Evolutionary conservation across 2,329 filamentous ascomycete species (phyloP).

Genomic region (Colletotrichum zoysiae): DNA sequence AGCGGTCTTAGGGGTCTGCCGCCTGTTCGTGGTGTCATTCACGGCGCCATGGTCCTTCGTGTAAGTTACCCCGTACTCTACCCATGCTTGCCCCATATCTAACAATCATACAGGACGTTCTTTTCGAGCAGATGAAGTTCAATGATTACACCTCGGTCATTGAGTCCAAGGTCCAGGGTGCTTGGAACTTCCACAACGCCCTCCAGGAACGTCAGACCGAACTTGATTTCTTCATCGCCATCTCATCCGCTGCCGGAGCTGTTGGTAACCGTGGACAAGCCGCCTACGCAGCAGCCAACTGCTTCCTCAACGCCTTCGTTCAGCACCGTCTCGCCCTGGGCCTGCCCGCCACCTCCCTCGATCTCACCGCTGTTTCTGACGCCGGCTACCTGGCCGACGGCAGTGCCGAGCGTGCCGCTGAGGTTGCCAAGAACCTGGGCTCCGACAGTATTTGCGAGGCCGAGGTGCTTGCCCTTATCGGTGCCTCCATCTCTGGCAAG

Average conservation of each 20-base stretch:
- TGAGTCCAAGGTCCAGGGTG: conserved; percentile 64
- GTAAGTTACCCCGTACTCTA: background rate
- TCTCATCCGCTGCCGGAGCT: conserved; percentile 65
- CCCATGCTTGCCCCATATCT: background rate
- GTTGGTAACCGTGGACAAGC: conserved; percentile 66
- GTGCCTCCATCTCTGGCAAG: conserved; percentile 62
- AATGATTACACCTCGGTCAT: conserved; percentile 62
- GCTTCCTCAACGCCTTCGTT: conserved; percentile 59
- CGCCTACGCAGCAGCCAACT: conserved; percentile 65
- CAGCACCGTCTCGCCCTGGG: conserved; percentile 56
- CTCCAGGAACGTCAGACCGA: conserved; percentile 49
- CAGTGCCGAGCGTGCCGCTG: conserved; percentile 54
- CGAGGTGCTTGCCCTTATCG: conserved; percentile 67
- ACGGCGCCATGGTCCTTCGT: conserved; percentile 60
- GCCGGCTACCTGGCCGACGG: conserved; percentile 65
- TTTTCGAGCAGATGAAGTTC: conserved; percentile 66
- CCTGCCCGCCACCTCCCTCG: conserved; percentile 60
- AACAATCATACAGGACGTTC: conserved; percentile 53
- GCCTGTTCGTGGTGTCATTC: conserved; percentile 58
- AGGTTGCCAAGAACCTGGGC: conserved; percentile 63
- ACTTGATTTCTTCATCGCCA: conserved; percentile 66
- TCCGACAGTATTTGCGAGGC: conserved; percentile 64
- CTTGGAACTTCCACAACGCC: conserved; percentile 66
- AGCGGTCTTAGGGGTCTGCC: conserved; percentile 47
- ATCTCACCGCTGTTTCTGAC: conserved; percentile 65